Conservation (phyloP, 805 yeast species). For the Saitoella complicata region DNA sequence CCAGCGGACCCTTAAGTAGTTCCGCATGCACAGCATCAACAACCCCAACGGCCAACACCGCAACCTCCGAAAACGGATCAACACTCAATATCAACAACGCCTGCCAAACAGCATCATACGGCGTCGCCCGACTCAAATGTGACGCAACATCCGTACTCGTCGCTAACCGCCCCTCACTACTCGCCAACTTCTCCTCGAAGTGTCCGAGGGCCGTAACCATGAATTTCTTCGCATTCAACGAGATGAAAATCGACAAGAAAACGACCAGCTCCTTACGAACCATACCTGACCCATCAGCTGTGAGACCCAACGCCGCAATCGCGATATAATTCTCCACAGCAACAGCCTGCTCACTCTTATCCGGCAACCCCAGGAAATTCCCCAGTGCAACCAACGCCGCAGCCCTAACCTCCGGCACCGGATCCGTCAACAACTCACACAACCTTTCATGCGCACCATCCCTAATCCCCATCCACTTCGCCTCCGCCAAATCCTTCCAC, state of each 20-base stretch:
- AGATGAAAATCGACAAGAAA: constrained; percentile 58
- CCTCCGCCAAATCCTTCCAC: constrained; percentile 57
- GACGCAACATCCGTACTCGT: not conserved
- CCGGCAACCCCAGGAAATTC: constrained; percentile 36
- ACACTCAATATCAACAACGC: constrained; percentile 61
- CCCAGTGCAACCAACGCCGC: constrained; percentile 63
- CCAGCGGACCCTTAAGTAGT: constrained; percentile 48
- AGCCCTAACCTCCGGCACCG: constrained; percentile 89
- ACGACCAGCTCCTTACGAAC: constrained; percentile 75
- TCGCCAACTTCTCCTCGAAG: constrained; percentile 25
- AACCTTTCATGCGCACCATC: constrained; percentile 46
- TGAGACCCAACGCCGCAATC: constrained; percentile 43
- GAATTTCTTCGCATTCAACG: constrained; percentile 55
- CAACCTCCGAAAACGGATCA: constrained; percentile 78
- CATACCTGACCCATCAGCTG: constrained; percentile 78
- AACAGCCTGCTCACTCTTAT: constrained; percentile 9
- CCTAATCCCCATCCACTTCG: constrained; percentile 51
- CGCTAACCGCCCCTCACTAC: not conserved
- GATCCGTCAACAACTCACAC: constrained; percentile 52
- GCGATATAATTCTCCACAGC: constrained; percentile 35
- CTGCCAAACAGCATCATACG: constrained; percentile 78
- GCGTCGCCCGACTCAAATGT: constrained; percentile 24
- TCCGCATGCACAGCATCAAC: constrained; percentile 56
- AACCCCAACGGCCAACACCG: constrained; percentile 50
- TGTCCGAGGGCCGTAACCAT: constrained; percentile 75